A percentile compares a stretch with the other conserved stretches of the same genome.
These are phyloP conservation scores for Prunus fruticosa DNA, from an alignment of 306 rosid species.

Conservation along the genomic window DNA sequence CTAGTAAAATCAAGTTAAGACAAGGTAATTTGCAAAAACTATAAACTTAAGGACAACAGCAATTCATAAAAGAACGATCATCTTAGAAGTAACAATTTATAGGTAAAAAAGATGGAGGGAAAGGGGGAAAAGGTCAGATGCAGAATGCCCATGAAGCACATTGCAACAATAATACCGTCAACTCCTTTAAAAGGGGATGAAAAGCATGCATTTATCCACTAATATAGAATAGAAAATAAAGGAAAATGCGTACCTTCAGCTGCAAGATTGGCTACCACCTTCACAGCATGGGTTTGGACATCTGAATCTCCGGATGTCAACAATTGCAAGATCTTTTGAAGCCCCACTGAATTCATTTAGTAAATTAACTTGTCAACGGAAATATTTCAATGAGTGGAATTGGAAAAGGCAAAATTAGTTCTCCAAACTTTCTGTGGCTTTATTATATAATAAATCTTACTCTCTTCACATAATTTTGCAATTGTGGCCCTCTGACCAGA, in stretches of 20 bases:
- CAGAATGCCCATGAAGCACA: background rate
- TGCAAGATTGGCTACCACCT: constrained; percentile 79
- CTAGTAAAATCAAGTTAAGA: too few species aligned
- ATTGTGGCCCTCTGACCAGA: constrained; percentile 56
- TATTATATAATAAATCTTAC: constrained; percentile 31
- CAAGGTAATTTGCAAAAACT: too few species aligned
- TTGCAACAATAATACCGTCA: background rate
- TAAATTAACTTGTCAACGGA: constrained; percentile 16
- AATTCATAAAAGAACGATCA: too few species aligned
- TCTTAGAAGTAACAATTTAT: too few species aligned
- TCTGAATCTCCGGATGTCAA: constrained; percentile 55
- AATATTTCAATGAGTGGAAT: constrained; percentile 10
- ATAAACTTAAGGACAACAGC: too few species aligned
- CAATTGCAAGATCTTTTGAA: constrained; percentile 56
- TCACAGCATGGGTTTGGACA: constrained; percentile 66
- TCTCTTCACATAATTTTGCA: constrained; percentile 74
- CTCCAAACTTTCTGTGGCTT: background rate
- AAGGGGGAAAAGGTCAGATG: background rate
- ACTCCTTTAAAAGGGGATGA: background rate
- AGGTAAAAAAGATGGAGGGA: background rate
- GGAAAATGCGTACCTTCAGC: constrained; percentile 58
- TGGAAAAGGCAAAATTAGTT: background rate
- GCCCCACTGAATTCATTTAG: constrained; percentile 50
- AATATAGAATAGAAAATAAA: background rate
- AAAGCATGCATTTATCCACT: background rate